Percentiles rank a stretch among this genome's conserved stretches.
phyloP scores from a whole-genome alignment of 1,284 basidiomycete species.

The Pseudozyma pruni region DNA sequence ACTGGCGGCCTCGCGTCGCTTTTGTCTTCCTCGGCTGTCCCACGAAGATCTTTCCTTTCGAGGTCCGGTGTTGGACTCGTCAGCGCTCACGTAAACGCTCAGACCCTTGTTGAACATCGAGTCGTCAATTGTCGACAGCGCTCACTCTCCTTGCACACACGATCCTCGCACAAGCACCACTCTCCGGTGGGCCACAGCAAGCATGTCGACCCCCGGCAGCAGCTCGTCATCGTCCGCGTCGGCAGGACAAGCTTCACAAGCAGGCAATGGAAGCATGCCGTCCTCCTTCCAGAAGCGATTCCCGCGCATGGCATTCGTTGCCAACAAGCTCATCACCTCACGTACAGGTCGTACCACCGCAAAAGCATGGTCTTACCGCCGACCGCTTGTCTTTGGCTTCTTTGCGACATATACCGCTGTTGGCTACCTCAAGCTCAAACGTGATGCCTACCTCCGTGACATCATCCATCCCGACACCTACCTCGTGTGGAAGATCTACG shows the following conservation, averaged over 20 bases:
- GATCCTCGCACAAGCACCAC: too few species aligned
- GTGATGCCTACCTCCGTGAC: constrained; percentile 50
- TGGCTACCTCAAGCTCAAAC: constrained; percentile 49
- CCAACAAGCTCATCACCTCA: constrained; percentile 35
- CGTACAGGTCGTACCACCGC: constrained; percentile 38
- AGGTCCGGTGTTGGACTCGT: constrained; percentile 20
- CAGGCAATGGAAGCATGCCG: constrained; percentile 1
- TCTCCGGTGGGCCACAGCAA: too few species aligned
- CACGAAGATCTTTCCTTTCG: constrained; percentile 13
- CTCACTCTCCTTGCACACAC: too few species aligned
- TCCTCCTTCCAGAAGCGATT: constrained; percentile 34
- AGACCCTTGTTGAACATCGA: neutral
- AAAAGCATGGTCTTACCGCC: constrained; percentile 46
- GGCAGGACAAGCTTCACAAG: constrained; percentile 1
- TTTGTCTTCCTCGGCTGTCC: neutral
- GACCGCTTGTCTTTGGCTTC: constrained; percentile 42
- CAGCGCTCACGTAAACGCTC: constrained; percentile 3
- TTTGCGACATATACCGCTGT: constrained; percentile 46
- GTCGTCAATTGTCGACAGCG: too few species aligned
- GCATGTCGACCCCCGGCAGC: constrained; percentile 19
- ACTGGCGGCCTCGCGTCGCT: too few species aligned
- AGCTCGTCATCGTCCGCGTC: constrained; percentile 17
- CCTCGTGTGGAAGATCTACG: constrained; percentile 66
- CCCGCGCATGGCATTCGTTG: constrained; percentile 36
- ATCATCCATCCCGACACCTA: constrained; percentile 59